Percentiles rank a stretch among this genome's conserved stretches.
Conservation (phyloP, 257 asterid species). For the Osmanthus fragrans region DNA sequence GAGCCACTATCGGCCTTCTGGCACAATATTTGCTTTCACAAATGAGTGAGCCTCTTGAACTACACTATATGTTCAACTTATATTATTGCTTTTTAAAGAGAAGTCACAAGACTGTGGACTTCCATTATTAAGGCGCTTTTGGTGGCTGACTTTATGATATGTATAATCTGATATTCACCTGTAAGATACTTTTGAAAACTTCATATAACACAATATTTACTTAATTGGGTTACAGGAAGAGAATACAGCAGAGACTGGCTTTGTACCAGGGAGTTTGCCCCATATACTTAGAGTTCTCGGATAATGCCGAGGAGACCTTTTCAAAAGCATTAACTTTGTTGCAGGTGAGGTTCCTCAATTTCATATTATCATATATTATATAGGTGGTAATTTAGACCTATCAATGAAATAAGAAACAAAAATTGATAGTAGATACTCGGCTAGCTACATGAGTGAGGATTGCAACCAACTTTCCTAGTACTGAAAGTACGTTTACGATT, state of each 20-base stretch:
- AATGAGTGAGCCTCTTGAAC: constrained; percentile 65
- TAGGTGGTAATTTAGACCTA: neutral
- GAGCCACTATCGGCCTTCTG: constrained; percentile 94
- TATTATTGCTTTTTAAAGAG: too few relatives aligned
- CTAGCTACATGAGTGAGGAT: neutral
- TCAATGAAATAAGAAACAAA: constrained; percentile 4
- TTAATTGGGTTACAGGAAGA: constrained; percentile 59
- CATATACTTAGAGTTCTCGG: constrained; percentile 77
- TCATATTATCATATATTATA: neutral
- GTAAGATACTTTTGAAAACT: neutral
- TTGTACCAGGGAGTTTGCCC: constrained; percentile 95
- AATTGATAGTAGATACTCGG: neutral
- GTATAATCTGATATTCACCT: too few relatives aligned
- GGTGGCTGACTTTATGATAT: too few relatives aligned
- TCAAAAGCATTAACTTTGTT: constrained; percentile 61
- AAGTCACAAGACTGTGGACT: too few relatives aligned
- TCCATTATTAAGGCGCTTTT: too few relatives aligned
- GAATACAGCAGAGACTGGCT: constrained; percentile 89
- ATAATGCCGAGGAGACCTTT: constrained; percentile 85
- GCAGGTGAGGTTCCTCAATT: constrained; percentile 46
- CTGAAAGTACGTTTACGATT: too few relatives aligned
- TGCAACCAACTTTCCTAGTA: neutral
- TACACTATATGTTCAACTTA: neutral
- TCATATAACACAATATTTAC: neutral
- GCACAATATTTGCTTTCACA: constrained; percentile 94